Conservation (phyloP, 2,329 filamentous ascomycete species). For the Aspergillus costaricaensis region DNA sequence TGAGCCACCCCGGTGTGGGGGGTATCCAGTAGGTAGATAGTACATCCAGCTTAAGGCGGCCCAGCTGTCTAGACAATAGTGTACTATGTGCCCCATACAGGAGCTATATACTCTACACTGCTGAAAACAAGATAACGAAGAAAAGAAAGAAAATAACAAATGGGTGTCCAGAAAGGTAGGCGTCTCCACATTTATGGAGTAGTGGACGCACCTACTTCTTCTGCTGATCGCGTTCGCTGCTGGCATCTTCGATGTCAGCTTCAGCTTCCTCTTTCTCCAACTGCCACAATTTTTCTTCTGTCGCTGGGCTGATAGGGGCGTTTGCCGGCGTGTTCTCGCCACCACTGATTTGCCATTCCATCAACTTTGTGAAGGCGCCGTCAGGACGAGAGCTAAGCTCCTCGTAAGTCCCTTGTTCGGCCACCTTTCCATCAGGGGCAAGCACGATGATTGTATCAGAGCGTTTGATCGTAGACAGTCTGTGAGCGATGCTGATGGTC, state of each 20-base stretch:
- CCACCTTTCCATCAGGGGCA: slow-evolving; percentile 80
- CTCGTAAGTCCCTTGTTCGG: slow-evolving; percentile 82
- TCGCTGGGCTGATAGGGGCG: slow-evolving; percentile 38
- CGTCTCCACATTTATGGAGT: not conserved
- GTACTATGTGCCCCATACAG: slow-evolving; percentile 5
- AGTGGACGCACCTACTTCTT: slow-evolving; percentile 3
- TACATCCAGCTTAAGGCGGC: slow-evolving; percentile 11
- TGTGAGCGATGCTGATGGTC: slow-evolving; percentile 95
- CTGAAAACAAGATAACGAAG: slow-evolving; percentile 9
- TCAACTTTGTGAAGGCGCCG: slow-evolving; percentile 89
- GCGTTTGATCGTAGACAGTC: slow-evolving; percentile 92
- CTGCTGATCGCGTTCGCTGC: slow-evolving; percentile 9
- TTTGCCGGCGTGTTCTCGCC: slow-evolving; percentile 56
- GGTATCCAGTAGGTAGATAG: slow-evolving; percentile 10
- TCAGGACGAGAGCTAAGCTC: slow-evolving; percentile 71
- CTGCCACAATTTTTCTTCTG: slow-evolving; percentile 55
- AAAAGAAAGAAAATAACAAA: slow-evolving; percentile 9
- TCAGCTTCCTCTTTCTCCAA: slow-evolving; percentile 42
- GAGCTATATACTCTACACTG: slow-evolving; percentile 11
- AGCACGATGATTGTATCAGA: slow-evolving; percentile 94
- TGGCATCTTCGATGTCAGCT: slow-evolving; percentile 24
- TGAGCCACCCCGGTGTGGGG: not conserved
- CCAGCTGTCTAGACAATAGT: slow-evolving; percentile 8
- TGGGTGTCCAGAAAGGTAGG: not conserved
- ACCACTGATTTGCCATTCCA: slow-evolving; percentile 98